phyloP scores from a whole-genome alignment of 768 basidiomycete species.

The Boletellus ananas region DNA sequence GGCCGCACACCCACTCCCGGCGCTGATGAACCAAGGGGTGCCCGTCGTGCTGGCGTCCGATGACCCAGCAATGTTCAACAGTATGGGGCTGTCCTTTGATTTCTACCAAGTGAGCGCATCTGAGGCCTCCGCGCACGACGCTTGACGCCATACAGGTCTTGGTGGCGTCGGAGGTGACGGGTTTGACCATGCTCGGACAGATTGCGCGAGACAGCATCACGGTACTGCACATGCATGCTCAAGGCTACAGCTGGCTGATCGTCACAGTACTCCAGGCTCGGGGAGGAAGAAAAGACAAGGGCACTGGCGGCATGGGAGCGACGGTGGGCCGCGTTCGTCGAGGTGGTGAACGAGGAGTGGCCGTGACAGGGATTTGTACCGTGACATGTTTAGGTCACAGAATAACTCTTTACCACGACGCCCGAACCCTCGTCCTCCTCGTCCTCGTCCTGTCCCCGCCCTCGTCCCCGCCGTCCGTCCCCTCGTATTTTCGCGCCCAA shows the following conservation, averaged over 20 bases:
- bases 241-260: not conserved
- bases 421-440: constrained; percentile 10
- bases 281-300: constrained; percentile 39
- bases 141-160: constrained; percentile 41
- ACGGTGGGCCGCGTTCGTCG: constrained; percentile 45
- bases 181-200: constrained; percentile 54
- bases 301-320: constrained; percentile 44
- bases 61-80: constrained; percentile 70
- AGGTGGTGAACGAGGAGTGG: constrained; percentile 10
- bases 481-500: constrained; percentile 3
- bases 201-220: constrained; percentile 61
- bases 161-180: constrained; percentile 60
- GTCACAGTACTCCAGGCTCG: constrained; percentile 48
- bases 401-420: constrained; percentile 4
- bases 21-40: constrained; percentile 63
- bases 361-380: constrained; percentile 1
- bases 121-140: not conserved
- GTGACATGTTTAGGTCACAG: constrained; percentile 13
- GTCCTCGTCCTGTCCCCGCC: not conserved
- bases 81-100: constrained; percentile 71
- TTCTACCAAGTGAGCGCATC: constrained; percentile 56
- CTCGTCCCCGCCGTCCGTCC: not conserved
- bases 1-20: constrained; percentile 69
- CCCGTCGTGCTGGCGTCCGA: constrained; percentile 68
- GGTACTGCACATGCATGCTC: constrained; percentile 31